Conservation (phyloP, 768 basidiomycete genomes). For the Butyriboletus loyo region DNA sequence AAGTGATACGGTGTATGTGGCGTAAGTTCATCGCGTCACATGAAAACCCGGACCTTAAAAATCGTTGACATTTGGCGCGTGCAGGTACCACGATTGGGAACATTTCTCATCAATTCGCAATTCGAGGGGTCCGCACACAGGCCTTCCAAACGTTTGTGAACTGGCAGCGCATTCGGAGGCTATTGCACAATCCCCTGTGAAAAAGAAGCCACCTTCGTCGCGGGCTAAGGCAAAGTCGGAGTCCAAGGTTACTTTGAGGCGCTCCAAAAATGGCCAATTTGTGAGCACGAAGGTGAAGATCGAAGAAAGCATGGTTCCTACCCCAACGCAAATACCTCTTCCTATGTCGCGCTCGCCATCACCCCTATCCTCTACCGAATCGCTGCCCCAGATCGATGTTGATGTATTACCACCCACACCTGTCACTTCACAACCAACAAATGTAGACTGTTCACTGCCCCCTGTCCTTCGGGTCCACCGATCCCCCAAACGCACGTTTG, state of each 20-base stretch:
- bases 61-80: conserved; percentile 9
- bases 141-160: conserved; percentile 65
- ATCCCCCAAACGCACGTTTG: conserved; percentile 59
- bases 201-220: conserved; percentile 35
- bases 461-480: conserved; percentile 36
- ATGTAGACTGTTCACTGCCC: conserved; percentile 10
- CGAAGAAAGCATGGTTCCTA: conserved; percentile 20
- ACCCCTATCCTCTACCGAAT: conserved; percentile 28
- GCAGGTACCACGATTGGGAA: conserved; percentile 90
- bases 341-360: conserved; percentile 40
- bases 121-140: conserved; percentile 76
- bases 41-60: background rate
- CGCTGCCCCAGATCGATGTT: conserved; percentile 22
- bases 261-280: conserved; percentile 26
- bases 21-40: conserved; percentile 52
- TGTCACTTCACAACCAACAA: conserved; percentile 15
- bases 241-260: conserved; percentile 15
- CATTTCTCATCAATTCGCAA: conserved; percentile 94
- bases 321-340: conserved; percentile 35
- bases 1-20: conserved; percentile 68
- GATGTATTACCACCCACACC: conserved; percentile 30
- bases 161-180: conserved; percentile 32
- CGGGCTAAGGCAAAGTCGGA: conserved; percentile 28
- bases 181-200: conserved; percentile 30
- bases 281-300: conserved; percentile 17